A percentile compares a stretch with the other conserved stretches of the same genome.
Conservation (phyloP, 2,329 filamentous ascomycete species). For the Cytospora chrysosperma region DNA sequence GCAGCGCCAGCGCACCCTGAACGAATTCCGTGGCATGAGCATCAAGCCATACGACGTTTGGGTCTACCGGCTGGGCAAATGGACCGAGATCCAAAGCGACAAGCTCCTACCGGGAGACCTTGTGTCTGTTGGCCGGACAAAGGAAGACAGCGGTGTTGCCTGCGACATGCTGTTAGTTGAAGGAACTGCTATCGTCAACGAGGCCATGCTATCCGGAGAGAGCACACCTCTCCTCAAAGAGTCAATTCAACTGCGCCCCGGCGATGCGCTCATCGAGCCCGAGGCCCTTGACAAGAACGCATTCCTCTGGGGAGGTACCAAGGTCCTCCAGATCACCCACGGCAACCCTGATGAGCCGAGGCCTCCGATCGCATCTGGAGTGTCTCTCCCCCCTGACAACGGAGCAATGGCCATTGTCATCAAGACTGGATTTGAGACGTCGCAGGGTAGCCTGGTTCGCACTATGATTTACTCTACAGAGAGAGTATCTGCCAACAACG, state of each 20-base stretch:
- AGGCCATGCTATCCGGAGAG: constrained; percentile 98
- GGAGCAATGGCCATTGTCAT: constrained; percentile 91
- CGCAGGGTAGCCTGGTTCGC: constrained; percentile 92
- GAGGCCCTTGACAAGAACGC: constrained; percentile 96
- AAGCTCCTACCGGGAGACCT: constrained; percentile 90
- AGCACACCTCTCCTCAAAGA: constrained; percentile 97
- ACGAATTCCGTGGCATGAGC: constrained; percentile 97
- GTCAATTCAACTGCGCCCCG: constrained; percentile 85
- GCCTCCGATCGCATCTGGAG: constrained; percentile 69
- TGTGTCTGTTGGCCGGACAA: constrained; percentile 87
- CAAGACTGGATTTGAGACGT: constrained; percentile 98
- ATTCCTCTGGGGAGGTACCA: constrained; percentile 95
- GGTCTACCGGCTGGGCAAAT: constrained; percentile 84
- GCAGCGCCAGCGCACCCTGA: constrained; percentile 94
- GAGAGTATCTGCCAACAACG: constrained; percentile 97
- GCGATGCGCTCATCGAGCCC: constrained; percentile 75
- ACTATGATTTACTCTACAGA: constrained; percentile 99
- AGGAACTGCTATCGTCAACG: constrained; percentile 95
- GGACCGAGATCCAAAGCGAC: constrained; percentile 87
- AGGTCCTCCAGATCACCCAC: constrained; percentile 93
- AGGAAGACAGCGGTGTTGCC: constrained; percentile 94
- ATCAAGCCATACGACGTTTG: constrained; percentile 97
- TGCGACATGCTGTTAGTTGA: constrained; percentile 97
- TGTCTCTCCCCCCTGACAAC: constrained; percentile 84
- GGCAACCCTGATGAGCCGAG: constrained; percentile 74